Conservation (phyloP, 1,284 basidiomycete species). For the Sparassis latifolia region DNA sequence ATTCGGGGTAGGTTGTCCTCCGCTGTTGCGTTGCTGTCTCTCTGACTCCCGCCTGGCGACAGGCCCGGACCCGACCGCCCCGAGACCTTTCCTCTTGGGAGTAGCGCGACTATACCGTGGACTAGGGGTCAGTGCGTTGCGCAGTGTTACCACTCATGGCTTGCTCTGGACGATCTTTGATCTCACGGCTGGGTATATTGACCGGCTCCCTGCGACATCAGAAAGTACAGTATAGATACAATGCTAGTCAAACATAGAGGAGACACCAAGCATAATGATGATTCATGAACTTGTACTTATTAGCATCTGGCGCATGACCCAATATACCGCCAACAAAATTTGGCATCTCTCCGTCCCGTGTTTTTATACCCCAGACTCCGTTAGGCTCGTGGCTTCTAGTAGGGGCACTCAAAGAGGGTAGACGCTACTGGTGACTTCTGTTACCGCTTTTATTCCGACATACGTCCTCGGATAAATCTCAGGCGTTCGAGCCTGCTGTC, state of each 20-base stretch:
- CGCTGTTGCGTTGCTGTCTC: background rate
- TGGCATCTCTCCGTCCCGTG: no score
- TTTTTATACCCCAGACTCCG: no score
- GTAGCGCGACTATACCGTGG: constrained; percentile 77
- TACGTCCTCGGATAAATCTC: no score
- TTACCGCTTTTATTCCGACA: no score
- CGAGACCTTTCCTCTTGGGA: constrained; percentile 65
- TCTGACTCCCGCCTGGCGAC: background rate
- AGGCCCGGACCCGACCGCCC: constrained; percentile 72
- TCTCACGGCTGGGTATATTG: constrained; percentile 67
- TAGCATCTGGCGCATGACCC: no score
- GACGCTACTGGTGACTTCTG: no score
- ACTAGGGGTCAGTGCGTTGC: constrained; percentile 76
- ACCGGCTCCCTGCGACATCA: constrained; percentile 44
- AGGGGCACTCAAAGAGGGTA: no score
- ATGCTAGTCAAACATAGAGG: background rate
- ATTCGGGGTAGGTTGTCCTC: constrained; percentile 50
- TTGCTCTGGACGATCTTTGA: constrained; percentile 82
- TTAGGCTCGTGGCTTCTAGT: no score
- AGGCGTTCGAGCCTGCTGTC: no score
- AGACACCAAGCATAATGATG: no score
- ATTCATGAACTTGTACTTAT: no score
- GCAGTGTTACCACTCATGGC: constrained; percentile 80
- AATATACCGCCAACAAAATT: no score
- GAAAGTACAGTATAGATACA: constrained; percentile 9